A percentile compares a stretch with the other conserved stretches of the same genome.
Conservation (phyloP, 129 eudicot genomes). For the Mikania micrantha region DNA sequence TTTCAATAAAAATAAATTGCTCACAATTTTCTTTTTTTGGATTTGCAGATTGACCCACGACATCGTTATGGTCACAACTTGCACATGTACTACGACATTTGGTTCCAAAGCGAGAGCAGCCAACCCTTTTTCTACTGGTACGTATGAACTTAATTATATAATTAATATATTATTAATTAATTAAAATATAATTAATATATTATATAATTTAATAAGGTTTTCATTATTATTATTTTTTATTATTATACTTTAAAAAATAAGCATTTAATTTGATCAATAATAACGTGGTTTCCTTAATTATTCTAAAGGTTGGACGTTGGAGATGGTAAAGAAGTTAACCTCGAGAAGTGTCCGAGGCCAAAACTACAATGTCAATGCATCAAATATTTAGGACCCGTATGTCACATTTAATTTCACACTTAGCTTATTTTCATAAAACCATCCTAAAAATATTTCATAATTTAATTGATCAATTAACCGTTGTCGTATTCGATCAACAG, state of each 20-base stretch:
- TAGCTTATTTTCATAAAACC: background rate
- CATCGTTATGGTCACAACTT: slow-evolving; percentile 89
- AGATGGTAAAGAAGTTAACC: slow-evolving; percentile 78
- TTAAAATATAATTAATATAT: too few species aligned
- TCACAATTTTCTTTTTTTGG: background rate
- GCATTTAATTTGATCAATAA: too few species aligned
- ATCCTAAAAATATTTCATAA: background rate
- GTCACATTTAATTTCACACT: slow-evolving; percentile 1
- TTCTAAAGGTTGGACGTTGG: slow-evolving; percentile 84
- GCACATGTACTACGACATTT: slow-evolving; percentile 68
- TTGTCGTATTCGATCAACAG: slow-evolving; percentile 23
- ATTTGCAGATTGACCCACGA: slow-evolving; percentile 86
- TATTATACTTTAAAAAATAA: too few species aligned
- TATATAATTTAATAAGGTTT: too few species aligned
- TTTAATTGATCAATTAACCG: too few species aligned
- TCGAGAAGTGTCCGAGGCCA: slow-evolving; percentile 70
- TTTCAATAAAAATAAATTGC: background rate
- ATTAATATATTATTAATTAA: too few species aligned
- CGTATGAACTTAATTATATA: slow-evolving; percentile 10
- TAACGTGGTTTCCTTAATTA: too few species aligned
- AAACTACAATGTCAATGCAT: slow-evolving; percentile 76
- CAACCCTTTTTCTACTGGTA: slow-evolving; percentile 95
- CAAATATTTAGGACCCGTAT: slow-evolving; percentile 72
- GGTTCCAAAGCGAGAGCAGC: slow-evolving; percentile 74
- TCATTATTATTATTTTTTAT: too few species aligned